Base-by-base conservation (phyloP, 2,329 filamentous ascomycete genomes). In the Dendrostoma leiphaemia region DNA sequence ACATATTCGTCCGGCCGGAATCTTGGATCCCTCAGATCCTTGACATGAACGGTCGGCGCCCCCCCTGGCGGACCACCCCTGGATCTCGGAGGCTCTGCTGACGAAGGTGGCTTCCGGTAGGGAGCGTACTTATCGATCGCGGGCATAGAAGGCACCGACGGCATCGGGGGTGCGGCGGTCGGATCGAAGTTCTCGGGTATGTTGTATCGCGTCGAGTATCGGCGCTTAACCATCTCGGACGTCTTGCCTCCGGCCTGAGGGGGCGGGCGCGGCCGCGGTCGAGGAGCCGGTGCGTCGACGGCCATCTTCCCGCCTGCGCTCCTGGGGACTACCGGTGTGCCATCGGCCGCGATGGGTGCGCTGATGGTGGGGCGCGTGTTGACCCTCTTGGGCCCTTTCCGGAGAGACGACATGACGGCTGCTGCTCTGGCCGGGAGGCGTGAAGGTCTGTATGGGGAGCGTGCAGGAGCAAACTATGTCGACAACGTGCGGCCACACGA, bases 151-250 rank as follows among this genome's bases (percentile, higher is more conserved):
- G 94, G 93, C 60, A 96, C 78, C 2, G 89, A 71, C 1, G 94
- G 93, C 60, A 96, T 78, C 2, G 89, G 82, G 17, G 91, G 82
- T 17, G 56, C 56, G n/a, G 82, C 83, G 53, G 81, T 84, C 61
- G 80, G 76, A 63, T 87, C 82, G 67, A 85, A 89, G 63, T 90
- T 85, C 56, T 83, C 75, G 1, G 89, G 88, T 1, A 87, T 71
- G 60, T 89, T 85, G 70, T 97, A 96, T 57, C 93, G 86, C 38
- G 92, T 92, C 35, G 94, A 97, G 72, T 97, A 99, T 63, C 94
- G 81, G 63, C 91, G 83, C 75, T 97, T 97, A 56, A 99, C 92
- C 51, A 97, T 78, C 69, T 99, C 93, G 23, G 83, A 83, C 1
- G 84, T 86, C 82, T 85, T 85, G 63, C 81, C 81, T 48, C 82